Evolutionary conservation across 805 yeast species (phyloP), one percentile per base, ranked within the genome.

Genomic region (Schizosaccharomyces pombe): DNA sequence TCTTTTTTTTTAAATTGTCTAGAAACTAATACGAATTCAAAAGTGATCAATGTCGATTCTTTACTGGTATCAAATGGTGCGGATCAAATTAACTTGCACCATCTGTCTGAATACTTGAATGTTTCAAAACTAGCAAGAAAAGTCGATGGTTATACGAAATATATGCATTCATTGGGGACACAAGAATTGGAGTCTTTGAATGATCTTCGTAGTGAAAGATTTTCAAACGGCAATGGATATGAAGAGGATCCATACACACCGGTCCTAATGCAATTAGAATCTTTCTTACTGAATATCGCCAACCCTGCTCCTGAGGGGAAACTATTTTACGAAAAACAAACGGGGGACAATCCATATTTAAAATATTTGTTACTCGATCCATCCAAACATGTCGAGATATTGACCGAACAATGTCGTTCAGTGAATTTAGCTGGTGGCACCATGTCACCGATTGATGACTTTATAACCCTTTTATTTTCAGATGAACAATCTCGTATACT

Each of bases 381-480:
- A 2, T 77, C 85, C 55, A 76, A 75, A 52, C 70, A 76, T 2
- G 85, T 87, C 62, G 69, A 72, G 55, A 79, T 78, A 1, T 70
- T 89, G 2, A 76, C 84, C 0, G 76, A 77, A 2, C 74, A 76
- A 12, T 72, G 85, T 0, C 72, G 72, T 58, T 80, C 87, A 64
- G 81, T 87, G 0, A 69, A 89, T 1, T 63, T 87, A 2, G 91
- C 95, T 1, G 97, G 97, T 34, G 97, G 97, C 12, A 87, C 97
- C 0, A 85, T 86, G 95, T 89, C 83, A 62, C 96, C 96, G 0
- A 55, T 58, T 47, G 62, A 70, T n/a, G 95, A 87, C 58, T 82
- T 79, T 62, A 65, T 73, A 4, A 69, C 76, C n/a, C 75, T 72
- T 58, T 66, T 86, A 37, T 76, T 84, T 53, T 93, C 94, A 0